A percentile compares a stretch with the other conserved stretches of the same genome.
phyloP scores from a whole-genome alignment of 1,284 basidiomycete genomes.

The Xerocomus minutiporus region DNA sequence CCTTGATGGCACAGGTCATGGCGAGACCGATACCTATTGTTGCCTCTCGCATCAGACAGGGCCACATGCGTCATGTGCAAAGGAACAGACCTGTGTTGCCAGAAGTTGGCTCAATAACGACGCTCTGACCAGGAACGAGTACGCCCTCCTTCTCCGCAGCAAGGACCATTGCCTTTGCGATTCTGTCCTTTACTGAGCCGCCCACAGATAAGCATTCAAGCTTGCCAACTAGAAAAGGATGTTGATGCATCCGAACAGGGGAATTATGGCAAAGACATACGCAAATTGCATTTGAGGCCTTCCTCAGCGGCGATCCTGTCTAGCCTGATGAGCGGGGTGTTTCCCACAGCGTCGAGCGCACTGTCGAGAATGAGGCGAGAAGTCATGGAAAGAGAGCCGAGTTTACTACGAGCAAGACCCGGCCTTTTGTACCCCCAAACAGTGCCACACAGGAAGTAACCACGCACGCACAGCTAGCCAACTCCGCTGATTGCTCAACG shows the following conservation, averaged over 20 bases:
- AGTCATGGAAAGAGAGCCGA: conserved; percentile 13
- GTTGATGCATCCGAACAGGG: not conserved
- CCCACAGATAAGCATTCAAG: conserved; percentile 89
- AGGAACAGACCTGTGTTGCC: conserved; percentile 82
- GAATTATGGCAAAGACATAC: conserved; percentile 43
- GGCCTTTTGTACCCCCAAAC: not conserved
- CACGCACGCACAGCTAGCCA: too few species aligned
- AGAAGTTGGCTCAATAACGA: conserved; percentile 91
- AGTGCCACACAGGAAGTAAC: not conserved
- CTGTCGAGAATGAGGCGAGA: conserved; percentile 57
- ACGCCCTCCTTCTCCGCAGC: conserved; percentile 85
- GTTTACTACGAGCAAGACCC: not conserved
- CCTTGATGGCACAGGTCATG: conserved; percentile 88
- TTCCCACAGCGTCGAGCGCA: conserved; percentile 82
- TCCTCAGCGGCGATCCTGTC: conserved; percentile 74
- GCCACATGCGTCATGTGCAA: not conserved
- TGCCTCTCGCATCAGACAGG: not conserved
- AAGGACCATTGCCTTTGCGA: conserved; percentile 96
- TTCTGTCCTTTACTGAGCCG: conserved; percentile 94
- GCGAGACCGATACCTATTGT: conserved; percentile 81
- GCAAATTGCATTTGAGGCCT: conserved; percentile 84
- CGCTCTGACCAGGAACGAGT: conserved; percentile 83
- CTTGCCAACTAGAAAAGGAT: conserved; percentile 68
- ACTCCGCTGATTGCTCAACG: too few species aligned
- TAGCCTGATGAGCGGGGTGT: conserved; percentile 87